A percentile compares a stretch with the other conserved stretches of the same genome.
Conservation (phyloP, 495 filamentous ascomycete genomes). For the Neohortaea acidophila region DNA sequence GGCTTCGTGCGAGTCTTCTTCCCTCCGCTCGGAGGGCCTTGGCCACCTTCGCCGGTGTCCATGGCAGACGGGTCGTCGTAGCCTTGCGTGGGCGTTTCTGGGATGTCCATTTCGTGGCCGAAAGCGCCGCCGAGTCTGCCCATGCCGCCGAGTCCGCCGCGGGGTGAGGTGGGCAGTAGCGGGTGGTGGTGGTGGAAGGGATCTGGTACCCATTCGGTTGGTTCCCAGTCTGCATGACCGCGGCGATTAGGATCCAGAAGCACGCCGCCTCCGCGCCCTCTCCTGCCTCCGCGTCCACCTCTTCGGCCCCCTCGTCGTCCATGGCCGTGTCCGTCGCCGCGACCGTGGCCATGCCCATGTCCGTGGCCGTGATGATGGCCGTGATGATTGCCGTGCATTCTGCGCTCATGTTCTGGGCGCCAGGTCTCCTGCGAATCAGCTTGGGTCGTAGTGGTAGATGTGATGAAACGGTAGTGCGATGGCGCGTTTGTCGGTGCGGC, state of each 20-base stretch:
- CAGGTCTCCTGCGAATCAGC: constrained; percentile 23
- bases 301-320: constrained; percentile 9
- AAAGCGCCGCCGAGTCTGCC: background rate
- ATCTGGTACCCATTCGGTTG: constrained; percentile 22
- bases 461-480: constrained; percentile 18
- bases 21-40: background rate
- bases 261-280: constrained; percentile 7
- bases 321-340: constrained; percentile 4
- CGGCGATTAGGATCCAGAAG: constrained; percentile 10
- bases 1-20: constrained; percentile 30
- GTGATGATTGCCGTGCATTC: constrained; percentile 8
- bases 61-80: constrained; percentile 2
- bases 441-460: constrained; percentile 17
- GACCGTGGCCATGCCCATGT: too few relatives aligned
- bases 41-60: background rate
- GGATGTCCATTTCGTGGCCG: constrained; percentile 1
- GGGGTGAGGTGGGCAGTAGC: background rate
- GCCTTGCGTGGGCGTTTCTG: constrained; percentile 2
- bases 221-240: constrained; percentile 25
- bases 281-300: constrained; percentile 20
- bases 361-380: background rate
- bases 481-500: constrained; percentile 8
- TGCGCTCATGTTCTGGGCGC: constrained; percentile 23
- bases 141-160: background rate
- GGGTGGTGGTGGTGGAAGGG: constrained; percentile 1